phyloP scores from a whole-genome alignment of 2,329 filamentous ascomycete species.

The Talaromyces sp. region DNA sequence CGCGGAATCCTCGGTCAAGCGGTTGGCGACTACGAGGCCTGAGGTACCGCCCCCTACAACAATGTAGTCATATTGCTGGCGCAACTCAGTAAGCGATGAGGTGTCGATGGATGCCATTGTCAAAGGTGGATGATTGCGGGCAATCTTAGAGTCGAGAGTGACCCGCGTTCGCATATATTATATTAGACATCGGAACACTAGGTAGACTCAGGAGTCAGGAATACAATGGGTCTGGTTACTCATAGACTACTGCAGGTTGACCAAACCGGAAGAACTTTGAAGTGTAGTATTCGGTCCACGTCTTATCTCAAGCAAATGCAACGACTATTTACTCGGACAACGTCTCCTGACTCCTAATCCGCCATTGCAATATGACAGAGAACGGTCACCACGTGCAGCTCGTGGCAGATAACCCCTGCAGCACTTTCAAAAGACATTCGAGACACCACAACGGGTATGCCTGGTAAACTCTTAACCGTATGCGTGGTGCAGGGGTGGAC shows the following conservation, averaged over 20 bases:
- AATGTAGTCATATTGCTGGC: slow-evolving; percentile 1
- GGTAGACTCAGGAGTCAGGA: background rate
- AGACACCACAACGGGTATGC: too few relatives aligned
- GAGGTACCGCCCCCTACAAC: slow-evolving; percentile 19
- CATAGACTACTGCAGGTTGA: background rate
- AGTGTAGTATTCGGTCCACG: background rate
- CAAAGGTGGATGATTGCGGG: background rate
- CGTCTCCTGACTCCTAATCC: background rate
- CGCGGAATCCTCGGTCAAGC: slow-evolving; percentile 17
- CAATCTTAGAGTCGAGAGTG: background rate
- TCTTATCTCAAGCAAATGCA: background rate
- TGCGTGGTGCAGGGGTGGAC: background rate
- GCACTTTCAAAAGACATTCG: too few relatives aligned
- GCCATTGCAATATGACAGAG: background rate
- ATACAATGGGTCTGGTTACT: background rate
- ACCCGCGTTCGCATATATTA: background rate
- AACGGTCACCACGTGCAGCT: background rate
- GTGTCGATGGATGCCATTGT: background rate
- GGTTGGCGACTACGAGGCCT: slow-evolving; percentile 16
- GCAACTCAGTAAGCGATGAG: slow-evolving; percentile 10
- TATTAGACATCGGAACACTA: background rate
- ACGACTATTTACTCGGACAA: background rate
- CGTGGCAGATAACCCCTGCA: background rate
- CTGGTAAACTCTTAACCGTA: background rate
- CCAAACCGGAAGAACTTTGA: too few relatives aligned